phyloP scores from a whole-genome alignment of 73 alveolate genomes.

The Tetrahymena thermophila region DNA sequence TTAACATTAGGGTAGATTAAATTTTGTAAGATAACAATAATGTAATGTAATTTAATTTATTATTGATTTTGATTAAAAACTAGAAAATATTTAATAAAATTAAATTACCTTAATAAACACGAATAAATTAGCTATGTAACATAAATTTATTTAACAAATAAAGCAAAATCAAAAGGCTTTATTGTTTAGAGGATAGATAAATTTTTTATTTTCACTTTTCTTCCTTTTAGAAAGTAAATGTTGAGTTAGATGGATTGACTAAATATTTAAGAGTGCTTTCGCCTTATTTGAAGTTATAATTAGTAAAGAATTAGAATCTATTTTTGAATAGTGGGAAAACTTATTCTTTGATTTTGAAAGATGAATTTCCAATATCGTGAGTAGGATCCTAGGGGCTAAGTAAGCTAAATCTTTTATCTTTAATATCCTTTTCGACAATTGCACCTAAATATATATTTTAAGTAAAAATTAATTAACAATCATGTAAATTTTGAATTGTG shows the following conservation, averaged over 20 bases:
- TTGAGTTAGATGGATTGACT: slow-evolving; percentile 20
- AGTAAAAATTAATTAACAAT: background rate
- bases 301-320: slow-evolving; percentile 30
- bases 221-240: slow-evolving; percentile 1
- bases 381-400: slow-evolving; percentile 56
- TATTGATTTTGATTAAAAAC: too few species aligned
- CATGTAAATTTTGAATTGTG: background rate
- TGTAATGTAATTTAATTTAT: too few species aligned
- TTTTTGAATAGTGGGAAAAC: slow-evolving; percentile 48
- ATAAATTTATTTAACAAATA: too few species aligned
- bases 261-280: slow-evolving; percentile 15
- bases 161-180: background rate
- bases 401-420: slow-evolving; percentile 46
- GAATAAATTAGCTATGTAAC: background rate
- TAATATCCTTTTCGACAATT: slow-evolving; percentile 34
- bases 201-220: background rate
- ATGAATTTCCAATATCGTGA: slow-evolving; percentile 61
- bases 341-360: slow-evolving; percentile 54
- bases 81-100: too few species aligned
- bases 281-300: slow-evolving; percentile 18
- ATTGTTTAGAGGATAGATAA: background rate
- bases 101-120: background rate
- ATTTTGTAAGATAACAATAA: too few species aligned
- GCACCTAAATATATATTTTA: background rate
- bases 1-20: too few species aligned